phyloP scores from a whole-genome alignment of 257 asterid genomes.

The Nicotiana otophora region DNA sequence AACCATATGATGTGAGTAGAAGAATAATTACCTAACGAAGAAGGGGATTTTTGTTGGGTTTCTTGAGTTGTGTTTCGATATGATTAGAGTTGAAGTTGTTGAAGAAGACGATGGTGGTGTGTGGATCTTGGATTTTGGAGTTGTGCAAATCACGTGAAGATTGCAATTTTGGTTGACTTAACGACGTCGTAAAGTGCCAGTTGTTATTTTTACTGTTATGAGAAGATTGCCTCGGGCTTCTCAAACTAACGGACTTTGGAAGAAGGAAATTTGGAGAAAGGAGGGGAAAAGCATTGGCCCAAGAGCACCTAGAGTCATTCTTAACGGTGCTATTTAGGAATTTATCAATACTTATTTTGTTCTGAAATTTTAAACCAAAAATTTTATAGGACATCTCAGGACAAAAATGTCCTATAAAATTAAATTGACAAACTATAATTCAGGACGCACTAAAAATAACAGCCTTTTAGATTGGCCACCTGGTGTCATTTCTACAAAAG shows the following conservation, averaged over 20 bases:
- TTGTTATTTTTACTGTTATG: not conserved
- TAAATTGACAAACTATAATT: too few relatives aligned
- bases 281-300: too few relatives aligned
- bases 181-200: not conserved
- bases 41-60: not conserved
- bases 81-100: constrained; percentile 4
- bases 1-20: not conserved
- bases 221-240: not conserved
- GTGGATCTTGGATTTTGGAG: constrained; percentile 35
- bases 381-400: too few relatives aligned
- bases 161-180: constrained; percentile 17
- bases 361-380: too few relatives aligned
- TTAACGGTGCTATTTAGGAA: too few relatives aligned
- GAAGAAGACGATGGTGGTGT: constrained; percentile 15
- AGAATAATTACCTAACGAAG: not conserved
- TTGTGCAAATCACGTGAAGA: constrained; percentile 28
- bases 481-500: too few relatives aligned
- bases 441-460: too few relatives aligned
- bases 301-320: too few relatives aligned
- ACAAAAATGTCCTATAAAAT: too few relatives aligned
- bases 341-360: too few relatives aligned
- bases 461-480: too few relatives aligned
- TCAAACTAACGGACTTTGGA: not conserved
- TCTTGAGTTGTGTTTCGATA: not conserved
- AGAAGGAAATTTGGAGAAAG: not conserved